Percentiles rank a stretch among this genome's conserved stretches.
Conservation (phyloP, 2,329 filamentous ascomycete genomes). For the Biscogniauxia sp. region DNA sequence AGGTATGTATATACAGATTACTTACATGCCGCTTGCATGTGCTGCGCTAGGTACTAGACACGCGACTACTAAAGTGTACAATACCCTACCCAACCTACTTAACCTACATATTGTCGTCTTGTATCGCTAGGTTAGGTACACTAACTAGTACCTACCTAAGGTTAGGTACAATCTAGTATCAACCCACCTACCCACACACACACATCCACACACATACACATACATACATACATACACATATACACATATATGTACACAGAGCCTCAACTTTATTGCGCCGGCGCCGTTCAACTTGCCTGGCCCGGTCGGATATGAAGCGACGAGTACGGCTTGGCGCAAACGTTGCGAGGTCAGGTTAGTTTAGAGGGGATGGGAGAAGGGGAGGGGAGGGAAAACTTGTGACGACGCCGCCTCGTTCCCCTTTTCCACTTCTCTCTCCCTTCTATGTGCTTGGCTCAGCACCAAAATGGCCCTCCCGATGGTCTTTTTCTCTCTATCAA, state of each 20-base stretch:
- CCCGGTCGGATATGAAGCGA: neutral
- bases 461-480: neutral
- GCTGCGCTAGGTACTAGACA: neutral
- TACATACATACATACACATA: neutral
- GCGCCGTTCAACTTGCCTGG: neutral
- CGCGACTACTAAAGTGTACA: neutral
- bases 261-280: conserved; percentile 14
- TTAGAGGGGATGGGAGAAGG: neutral
- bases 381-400: neutral
- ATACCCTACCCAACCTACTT: no score
- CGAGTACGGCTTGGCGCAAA: neutral
- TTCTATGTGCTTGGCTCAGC: neutral
- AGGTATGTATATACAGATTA: no score
- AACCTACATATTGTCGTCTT: neutral
- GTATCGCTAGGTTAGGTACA: neutral
- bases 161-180: no score
- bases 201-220: no score
- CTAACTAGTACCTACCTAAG: no score
- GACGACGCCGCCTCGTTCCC: neutral
- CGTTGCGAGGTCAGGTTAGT: neutral
- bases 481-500: neutral
- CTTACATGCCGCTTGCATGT: neutral
- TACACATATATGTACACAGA: neutral
- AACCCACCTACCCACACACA: neutral
- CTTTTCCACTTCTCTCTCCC: neutral